phyloP scores from a whole-genome alignment of 2,329 filamentous ascomycete species.

The Cladosporium velox region DNA sequence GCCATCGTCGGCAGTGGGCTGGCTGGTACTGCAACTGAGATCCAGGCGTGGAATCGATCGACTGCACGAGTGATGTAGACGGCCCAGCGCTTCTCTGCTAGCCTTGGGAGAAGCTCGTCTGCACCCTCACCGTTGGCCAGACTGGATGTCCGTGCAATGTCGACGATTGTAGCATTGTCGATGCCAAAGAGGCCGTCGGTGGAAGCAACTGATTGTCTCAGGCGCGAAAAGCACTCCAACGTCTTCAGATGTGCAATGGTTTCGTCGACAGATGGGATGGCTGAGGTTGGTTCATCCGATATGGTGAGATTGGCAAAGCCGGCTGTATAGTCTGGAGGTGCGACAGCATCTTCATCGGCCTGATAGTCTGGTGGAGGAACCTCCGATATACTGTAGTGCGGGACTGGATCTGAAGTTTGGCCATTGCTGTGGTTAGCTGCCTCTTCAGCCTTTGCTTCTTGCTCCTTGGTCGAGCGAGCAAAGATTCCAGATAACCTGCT shows the following conservation, averaged over 20 bases:
- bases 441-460: conserved; percentile 33
- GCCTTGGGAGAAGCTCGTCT: conserved; percentile 46
- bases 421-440: conserved; percentile 23
- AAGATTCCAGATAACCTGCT: conserved; percentile 34
- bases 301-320: conserved; percentile 39
- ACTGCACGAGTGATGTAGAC: conserved; percentile 69
- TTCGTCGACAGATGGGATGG: conserved; percentile 52
- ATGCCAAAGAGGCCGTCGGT: conserved; percentile 69
- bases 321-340: conserved; percentile 33
- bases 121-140: conserved; percentile 32
- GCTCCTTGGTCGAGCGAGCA: conserved; percentile 32
- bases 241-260: conserved; percentile 76
- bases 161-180: conserved; percentile 38
- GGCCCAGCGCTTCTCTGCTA: conserved; percentile 74
- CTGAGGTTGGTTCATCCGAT: conserved; percentile 27
- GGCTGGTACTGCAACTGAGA: conserved; percentile 46
- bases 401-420: conserved; percentile 25
- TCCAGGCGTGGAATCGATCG: conserved; percentile 69
- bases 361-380: conserved; percentile 26
- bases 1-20: conserved; percentile 38
- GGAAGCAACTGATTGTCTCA: conserved; percentile 68
- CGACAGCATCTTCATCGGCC: conserved; percentile 25
- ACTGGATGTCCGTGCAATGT: conserved; percentile 29
- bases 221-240: conserved; percentile 64
- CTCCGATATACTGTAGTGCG: conserved; percentile 27